Evolutionary conservation across 2,329 filamentous ascomycete species (phyloP).

Genomic region (Diplodia sapinea): DNA sequence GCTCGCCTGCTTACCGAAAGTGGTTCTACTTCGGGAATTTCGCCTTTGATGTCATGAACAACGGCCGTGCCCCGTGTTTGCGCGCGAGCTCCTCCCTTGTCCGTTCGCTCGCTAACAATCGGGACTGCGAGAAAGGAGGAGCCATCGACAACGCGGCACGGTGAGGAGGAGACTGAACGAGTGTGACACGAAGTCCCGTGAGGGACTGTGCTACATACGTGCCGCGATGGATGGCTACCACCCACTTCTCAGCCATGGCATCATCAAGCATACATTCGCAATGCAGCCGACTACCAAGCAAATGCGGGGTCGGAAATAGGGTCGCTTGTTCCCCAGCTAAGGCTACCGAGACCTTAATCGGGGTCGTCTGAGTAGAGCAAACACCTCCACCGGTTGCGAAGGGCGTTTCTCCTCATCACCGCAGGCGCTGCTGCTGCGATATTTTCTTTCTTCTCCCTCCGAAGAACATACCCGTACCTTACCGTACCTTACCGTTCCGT

Average conservation of each 20-base stretch:
- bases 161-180: background rate
- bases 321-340: background rate
- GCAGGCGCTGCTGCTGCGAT: background rate
- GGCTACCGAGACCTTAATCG: background rate
- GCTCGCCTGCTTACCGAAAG: background rate
- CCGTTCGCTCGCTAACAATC: background rate
- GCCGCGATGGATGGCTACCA: background rate
- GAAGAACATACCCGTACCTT: background rate
- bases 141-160: background rate
- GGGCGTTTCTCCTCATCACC: background rate
- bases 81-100: background rate
- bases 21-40: background rate
- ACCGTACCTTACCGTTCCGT: background rate
- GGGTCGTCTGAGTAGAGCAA: background rate
- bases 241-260: background rate
- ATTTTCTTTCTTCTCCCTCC: background rate
- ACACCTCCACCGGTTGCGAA: background rate
- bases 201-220: background rate
- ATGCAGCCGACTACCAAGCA: background rate
- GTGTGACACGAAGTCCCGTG: background rate
- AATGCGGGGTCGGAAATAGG: background rate
- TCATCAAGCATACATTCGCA: background rate
- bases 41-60: background rate
- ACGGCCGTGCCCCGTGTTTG: background rate
- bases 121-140: background rate